These are phyloP conservation scores for Calonectria hongkongensis DNA, from an alignment of 2,329 filamentous ascomycete species.

Conservation along the genomic window DNA sequence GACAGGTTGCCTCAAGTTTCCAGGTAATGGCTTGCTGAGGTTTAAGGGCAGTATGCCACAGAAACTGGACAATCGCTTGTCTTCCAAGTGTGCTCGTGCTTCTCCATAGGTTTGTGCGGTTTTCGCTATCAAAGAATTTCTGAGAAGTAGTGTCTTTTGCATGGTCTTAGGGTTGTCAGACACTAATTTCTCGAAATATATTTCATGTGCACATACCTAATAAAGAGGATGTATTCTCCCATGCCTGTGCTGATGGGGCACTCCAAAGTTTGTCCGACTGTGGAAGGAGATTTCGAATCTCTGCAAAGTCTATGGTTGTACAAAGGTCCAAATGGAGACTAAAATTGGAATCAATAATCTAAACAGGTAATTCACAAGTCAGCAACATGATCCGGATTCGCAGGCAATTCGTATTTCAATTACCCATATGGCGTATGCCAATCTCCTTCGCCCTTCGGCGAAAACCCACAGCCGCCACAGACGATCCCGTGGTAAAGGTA, in stretches of 20 bases:
- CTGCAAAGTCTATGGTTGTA: background rate
- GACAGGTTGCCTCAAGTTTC: background rate
- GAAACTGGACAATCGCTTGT: background rate
- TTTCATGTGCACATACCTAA: background rate
- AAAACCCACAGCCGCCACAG: background rate
- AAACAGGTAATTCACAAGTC: background rate
- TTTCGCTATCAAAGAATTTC: background rate
- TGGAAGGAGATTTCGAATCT: background rate
- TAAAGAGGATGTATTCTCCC: background rate
- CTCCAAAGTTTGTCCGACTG: background rate
- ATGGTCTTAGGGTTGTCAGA: background rate
- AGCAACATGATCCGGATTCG: too few species aligned
- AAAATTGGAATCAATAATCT: background rate
- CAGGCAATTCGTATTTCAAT: background rate
- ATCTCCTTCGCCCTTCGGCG: background rate
- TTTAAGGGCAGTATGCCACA: background rate
- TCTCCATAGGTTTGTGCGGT: background rate
- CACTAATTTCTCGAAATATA: background rate
- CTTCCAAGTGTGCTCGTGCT: background rate
- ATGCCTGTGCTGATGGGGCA: background rate
- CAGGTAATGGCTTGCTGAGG: background rate
- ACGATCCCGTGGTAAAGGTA: background rate
- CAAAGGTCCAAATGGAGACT: background rate
- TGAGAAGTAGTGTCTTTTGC: background rate
- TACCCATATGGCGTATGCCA: background rate